A percentile compares a stretch with the other conserved stretches of the same genome.
Conservation (phyloP, 2,329 filamentous ascomycete genomes). For the Fusarium goolgardi region DNA sequence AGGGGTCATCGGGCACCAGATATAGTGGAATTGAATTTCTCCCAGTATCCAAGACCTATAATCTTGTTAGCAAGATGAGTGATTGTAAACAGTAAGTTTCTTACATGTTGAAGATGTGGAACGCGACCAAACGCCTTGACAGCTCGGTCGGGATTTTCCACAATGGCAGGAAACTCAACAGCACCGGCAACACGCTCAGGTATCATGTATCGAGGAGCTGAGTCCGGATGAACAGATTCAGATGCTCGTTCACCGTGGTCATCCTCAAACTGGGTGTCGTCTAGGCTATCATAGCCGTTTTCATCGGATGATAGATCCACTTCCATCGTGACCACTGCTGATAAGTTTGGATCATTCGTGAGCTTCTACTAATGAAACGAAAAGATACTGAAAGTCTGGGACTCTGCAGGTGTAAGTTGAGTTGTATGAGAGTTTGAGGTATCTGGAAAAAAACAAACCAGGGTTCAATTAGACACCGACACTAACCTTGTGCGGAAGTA, state of each 20-base stretch:
- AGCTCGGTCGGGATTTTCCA: conserved; percentile 58
- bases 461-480: conserved; percentile 2
- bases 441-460: conserved; percentile 20
- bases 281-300: conserved; percentile 39
- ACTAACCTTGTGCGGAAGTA: conserved; percentile 7
- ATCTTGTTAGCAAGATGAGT: background rate
- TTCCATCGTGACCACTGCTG: background rate
- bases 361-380: background rate
- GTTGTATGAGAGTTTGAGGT: background rate
- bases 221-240: conserved; percentile 25
- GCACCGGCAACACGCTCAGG: conserved; percentile 53
- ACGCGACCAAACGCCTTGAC: conserved; percentile 57
- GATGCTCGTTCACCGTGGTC: conserved; percentile 4
- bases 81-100: conserved; percentile 17
- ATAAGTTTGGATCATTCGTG: background rate
- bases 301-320: conserved; percentile 38
- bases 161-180: conserved; percentile 58
- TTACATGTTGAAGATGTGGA: conserved; percentile 54
- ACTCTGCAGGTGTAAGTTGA: conserved; percentile 20
- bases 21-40: conserved; percentile 73
- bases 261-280: conserved; percentile 29
- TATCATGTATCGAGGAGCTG: conserved; percentile 53
- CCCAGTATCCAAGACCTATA: conserved; percentile 60
- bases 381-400: background rate
- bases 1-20: conserved; percentile 81